phyloP scores from a whole-genome alignment of 1,284 basidiomycete species.

The Ceratobasidium sp. region DNA sequence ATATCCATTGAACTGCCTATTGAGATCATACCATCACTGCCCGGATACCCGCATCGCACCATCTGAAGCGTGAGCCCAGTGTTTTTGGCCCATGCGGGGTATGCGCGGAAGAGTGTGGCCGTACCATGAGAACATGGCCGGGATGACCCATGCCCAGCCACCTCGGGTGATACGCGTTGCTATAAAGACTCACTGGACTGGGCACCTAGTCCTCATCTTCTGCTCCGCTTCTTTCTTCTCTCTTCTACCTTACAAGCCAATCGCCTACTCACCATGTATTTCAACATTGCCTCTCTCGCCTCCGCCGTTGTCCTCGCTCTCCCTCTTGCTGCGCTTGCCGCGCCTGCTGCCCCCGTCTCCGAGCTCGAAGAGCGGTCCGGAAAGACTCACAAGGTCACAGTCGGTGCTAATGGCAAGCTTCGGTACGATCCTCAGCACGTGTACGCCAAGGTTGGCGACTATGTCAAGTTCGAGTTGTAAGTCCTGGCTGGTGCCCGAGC shows the following conservation, averaged over 20 bases:
- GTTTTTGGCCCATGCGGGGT: not conserved
- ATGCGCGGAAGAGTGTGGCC: not conserved
- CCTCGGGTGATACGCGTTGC: not conserved
- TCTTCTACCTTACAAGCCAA: not conserved
- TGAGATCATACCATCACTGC: not conserved
- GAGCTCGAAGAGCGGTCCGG: no score
- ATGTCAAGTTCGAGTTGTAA: no score
- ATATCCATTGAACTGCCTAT: not conserved
- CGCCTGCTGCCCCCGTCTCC: no score
- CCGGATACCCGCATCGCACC: not conserved
- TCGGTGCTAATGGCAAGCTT: no score
- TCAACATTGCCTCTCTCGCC: conserved; percentile 26
- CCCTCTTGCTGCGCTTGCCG: conserved; percentile 15
- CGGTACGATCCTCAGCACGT: no score
- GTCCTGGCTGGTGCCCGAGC: no score
- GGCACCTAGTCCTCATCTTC: not conserved
- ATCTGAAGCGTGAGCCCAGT: not conserved
- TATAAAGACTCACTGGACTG: not conserved
- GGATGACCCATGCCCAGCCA: not conserved
- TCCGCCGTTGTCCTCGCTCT: conserved; percentile 26
- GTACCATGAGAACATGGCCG: not conserved
- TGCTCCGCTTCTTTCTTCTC: not conserved
- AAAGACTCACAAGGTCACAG: no score
- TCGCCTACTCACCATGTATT: conserved; percentile 29
- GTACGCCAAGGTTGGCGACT: no score